These are phyloP conservation scores for Crithidia acanthocephali DNA, from an alignment of 208 protist genomes.

Conservation along the genomic window DNA sequence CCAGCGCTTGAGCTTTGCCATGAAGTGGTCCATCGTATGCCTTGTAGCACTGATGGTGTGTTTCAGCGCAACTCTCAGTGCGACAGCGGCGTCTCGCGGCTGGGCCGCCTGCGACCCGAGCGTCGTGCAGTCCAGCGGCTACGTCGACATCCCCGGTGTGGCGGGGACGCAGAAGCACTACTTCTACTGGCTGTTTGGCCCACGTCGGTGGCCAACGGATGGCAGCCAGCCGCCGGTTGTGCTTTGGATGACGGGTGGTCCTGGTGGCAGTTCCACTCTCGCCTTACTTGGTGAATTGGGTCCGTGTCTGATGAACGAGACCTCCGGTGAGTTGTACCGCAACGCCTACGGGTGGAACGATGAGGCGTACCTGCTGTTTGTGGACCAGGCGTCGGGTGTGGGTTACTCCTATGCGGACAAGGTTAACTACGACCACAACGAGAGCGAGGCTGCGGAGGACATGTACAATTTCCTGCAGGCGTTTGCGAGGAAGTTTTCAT, in stretches of 20 bases:
- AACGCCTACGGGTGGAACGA: slow-evolving; percentile 88
- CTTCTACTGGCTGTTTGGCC: slow-evolving; percentile 94
- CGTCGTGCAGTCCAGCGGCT: slow-evolving; percentile 76
- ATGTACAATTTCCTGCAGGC: slow-evolving; percentile 87
- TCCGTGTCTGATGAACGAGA: slow-evolving; percentile 77
- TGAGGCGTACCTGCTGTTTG: slow-evolving; percentile 85
- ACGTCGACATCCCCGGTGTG: slow-evolving; percentile 68
- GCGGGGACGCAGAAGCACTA: slow-evolving; percentile 52
- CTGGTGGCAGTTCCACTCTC: slow-evolving; percentile 82
- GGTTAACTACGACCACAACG: slow-evolving; percentile 68
- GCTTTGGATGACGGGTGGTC: slow-evolving; percentile 92
- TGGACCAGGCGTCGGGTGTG: slow-evolving; percentile 91
- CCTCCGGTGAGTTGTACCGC: slow-evolving; percentile 40
- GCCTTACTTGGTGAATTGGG: slow-evolving; percentile 81
- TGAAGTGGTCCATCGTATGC: too few relatives aligned
- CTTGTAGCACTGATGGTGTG: too few relatives aligned
- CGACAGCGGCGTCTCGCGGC: too few relatives aligned
- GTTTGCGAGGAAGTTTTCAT: slow-evolving; percentile 61
- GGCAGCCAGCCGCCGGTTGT: slow-evolving; percentile 65
- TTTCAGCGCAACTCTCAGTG: too few relatives aligned
- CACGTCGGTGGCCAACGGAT: slow-evolving; percentile 43
- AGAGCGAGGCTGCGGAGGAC: slow-evolving; percentile 78
- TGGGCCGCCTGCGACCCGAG: slow-evolving; percentile 46
- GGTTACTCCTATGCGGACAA: slow-evolving; percentile 82
- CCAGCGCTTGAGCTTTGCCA: too few relatives aligned